Evolutionary conservation across 1,284 basidiomycete species (phyloP).

Genomic region (Cryptococcus neoformans): DNA sequence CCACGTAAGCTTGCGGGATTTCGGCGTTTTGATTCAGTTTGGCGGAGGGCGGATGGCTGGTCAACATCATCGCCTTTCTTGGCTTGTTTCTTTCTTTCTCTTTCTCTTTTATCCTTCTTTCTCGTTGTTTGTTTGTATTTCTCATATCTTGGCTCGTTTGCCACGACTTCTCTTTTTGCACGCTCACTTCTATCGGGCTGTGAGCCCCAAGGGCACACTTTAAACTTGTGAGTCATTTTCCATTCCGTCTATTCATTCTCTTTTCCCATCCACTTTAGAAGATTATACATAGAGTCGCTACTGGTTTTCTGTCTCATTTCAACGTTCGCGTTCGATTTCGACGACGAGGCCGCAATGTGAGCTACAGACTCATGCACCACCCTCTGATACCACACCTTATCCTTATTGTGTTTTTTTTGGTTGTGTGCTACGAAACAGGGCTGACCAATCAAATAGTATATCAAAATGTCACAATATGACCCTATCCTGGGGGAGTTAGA

Average conservation of each 20-base stretch:
- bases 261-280: conserved; percentile 1
- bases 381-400: conserved; percentile 10
- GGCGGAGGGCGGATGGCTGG: neutral
- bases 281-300: conserved; percentile 10
- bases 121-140: neutral
- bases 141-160: neutral
- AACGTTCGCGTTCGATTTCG: conserved; percentile 7
- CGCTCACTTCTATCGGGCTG: neutral
- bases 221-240: neutral
- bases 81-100: neutral
- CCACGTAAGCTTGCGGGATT: neutral
- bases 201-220: neutral
- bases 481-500: conserved; percentile 21
- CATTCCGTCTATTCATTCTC: neutral
- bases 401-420: neutral
- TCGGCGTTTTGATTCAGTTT: neutral
- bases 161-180: neutral
- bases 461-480: conserved; percentile 32
- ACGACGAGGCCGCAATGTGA: conserved; percentile 4
- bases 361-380: conserved; percentile 14
- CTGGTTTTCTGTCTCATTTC: conserved; percentile 3
- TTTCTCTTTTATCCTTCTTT: neutral
- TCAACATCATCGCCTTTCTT: neutral
- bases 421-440: neutral
- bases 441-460: conserved; percentile 2